Evolutionary conservation across 257 asterid species (phyloP).

Genomic region (Buddleja alternifolia): DNA sequence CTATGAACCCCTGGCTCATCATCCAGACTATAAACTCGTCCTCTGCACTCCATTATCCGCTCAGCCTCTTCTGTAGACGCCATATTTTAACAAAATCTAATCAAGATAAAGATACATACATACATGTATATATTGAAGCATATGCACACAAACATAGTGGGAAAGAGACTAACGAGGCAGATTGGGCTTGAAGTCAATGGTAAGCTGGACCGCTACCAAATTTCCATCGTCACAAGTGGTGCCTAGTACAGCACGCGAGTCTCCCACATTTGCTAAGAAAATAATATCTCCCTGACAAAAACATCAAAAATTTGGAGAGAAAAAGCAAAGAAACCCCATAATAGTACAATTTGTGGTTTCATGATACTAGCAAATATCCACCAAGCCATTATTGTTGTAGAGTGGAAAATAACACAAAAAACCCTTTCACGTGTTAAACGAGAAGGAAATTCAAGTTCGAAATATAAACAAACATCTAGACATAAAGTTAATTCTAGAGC

Average conservation of each 20-base stretch:
- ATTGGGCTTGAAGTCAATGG: slow-evolving; percentile 90
- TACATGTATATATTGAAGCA: not conserved
- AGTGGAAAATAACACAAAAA: not conserved
- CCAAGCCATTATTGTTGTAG: too few relatives aligned
- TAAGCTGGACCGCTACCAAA: slow-evolving; percentile 80
- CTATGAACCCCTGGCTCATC: slow-evolving; percentile 92
- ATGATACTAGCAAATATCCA: not conserved
- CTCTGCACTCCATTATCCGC: slow-evolving; percentile 70
- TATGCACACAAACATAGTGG: not conserved
- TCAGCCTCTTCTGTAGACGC: slow-evolving; percentile 73
- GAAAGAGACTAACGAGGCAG: slow-evolving; percentile 69
- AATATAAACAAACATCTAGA: not conserved
- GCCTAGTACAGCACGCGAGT: slow-evolving; percentile 92
- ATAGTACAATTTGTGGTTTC: not conserved
- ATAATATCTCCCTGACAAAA: slow-evolving; percentile 70
- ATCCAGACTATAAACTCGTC: slow-evolving; percentile 69
- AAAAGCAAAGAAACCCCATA: not conserved
- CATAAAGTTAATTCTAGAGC: not conserved
- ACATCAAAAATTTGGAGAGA: slow-evolving; percentile 10
- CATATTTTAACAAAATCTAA: not conserved
- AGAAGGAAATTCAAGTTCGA: too few relatives aligned
- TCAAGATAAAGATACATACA: not conserved
- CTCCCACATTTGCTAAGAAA: slow-evolving; percentile 86
- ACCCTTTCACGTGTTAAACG: too few relatives aligned
- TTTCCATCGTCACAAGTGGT: slow-evolving; percentile 66